Percentiles rank a stretch among this genome's conserved stretches.
Evolutionary conservation across 2,329 filamentous ascomycete species (phyloP).

Genomic region (Mollisia scopiformis): DNA sequence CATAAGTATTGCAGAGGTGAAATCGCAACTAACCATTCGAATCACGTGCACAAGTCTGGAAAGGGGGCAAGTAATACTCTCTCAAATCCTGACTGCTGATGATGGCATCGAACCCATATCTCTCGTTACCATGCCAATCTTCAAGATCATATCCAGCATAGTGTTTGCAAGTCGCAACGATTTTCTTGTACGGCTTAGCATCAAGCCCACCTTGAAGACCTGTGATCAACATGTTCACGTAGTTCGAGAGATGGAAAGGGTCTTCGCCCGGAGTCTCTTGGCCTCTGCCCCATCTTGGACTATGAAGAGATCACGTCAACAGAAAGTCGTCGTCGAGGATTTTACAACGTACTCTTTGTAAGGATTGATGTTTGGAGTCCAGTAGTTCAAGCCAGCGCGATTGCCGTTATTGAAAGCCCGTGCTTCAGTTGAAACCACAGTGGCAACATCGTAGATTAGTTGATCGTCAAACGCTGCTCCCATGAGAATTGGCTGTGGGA

Average conservation of each 20-base stretch:
- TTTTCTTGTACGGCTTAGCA: conserved; percentile 41
- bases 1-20: neutral
- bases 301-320: neutral
- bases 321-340: neutral
- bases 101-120: conserved; percentile 58
- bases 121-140: conserved; percentile 44
- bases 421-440: conserved; percentile 59
- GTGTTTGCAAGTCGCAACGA: conserved; percentile 62
- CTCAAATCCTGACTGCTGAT: conserved; percentile 63
- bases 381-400: conserved; percentile 58
- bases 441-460: conserved; percentile 58
- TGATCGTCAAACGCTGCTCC: conserved; percentile 66
- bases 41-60: conserved; percentile 63
- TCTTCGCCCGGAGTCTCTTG: conserved; percentile 64
- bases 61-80: conserved; percentile 70
- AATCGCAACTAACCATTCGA: conserved; percentile 48
- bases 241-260: conserved; percentile 49
- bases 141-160: conserved; percentile 59
- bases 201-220: conserved; percentile 54
- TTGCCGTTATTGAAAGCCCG: conserved; percentile 66
- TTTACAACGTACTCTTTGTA: conserved; percentile 53
- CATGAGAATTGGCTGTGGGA: conserved; percentile 65
- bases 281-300: conserved; percentile 62
- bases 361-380: conserved; percentile 69
- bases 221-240: conserved; percentile 54